Base-by-base conservation (phyloP, 2,329 filamentous ascomycete species). In the Botrytis galanthina region DNA sequence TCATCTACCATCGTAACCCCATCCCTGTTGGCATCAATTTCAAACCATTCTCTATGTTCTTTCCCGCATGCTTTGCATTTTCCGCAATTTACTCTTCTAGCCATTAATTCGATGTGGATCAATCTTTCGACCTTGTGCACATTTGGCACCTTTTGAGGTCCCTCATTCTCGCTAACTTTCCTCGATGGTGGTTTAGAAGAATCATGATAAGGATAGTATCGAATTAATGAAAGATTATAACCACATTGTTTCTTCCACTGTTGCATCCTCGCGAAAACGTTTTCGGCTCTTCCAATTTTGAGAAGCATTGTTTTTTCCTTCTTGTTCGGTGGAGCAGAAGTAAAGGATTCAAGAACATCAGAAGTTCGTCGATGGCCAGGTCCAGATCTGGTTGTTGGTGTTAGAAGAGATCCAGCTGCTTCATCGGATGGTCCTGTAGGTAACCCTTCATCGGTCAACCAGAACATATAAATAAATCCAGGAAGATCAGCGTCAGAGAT, bases 391-490 rank as follows among this genome's bases (percentile, higher is more conserved):
- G 84, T 80, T 3, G 86, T 84, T 0, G 89, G 87, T 0, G 85
- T 83, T 60, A 91, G 85, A 67, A 92, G 84, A 18, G 88, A 87
- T 14, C 88, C 85, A 32, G 89, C 87, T 61, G 89, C 85, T 75
- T 89, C 90, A 51, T 85, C 84, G 0, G 90, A 86, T 0, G 89
- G 86, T 1, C 86, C 84, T 0, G 87, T 82, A 0, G 86, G 81
- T 12, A 88, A 83, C 3, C 86, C 87, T 51, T 88, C 85, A 46
- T 94, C 90, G 0, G 94, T 98, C 35, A 98, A 87, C 94, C 95
- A 98, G 86, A 98, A 99, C 82, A 99, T 97, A 86, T 99, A 99
- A 77, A 99, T 98, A 84, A 96, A 99, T 54, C 96, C 96, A 20
- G 92, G 86, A 78, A 97, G 93, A 77, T 96, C 93, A 71, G 87